Base-by-base conservation (phyloP, 805 yeast genomes). In the Myxozyma kluyveri region DNA sequence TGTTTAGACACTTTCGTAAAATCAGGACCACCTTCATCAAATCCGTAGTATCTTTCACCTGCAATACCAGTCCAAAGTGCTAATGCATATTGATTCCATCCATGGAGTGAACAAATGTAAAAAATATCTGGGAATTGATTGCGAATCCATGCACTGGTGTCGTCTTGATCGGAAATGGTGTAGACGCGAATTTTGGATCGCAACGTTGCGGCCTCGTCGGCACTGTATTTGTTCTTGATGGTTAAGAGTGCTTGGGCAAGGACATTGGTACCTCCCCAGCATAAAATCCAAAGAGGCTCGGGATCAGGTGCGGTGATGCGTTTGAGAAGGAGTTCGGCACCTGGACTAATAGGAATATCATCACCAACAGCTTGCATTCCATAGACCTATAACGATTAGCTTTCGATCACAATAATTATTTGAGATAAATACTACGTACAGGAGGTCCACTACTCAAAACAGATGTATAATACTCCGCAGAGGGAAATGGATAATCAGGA, bases 121-220 rank as follows among this genome's bases (percentile, higher is more conserved):
- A 45, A 36, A 32, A 45, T 7, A 14, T 45, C 37, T 9, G 49
- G 49, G 19, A 38, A 45, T 17, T 36, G 9, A 22, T 17, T 26
- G n/a, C 49, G 43, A 7, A 45, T 38, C 35, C 31, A 37, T 17
- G 17, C 33, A 17, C 49, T 44, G 22, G 49, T 45, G 44, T 45
- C 38, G 27, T 45, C 49, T 23, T 45, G 49, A 21, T 45, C 49
- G 9, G 49, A 45, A 24, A 45, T 45, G 19, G 49, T 44, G 33
- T 45, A 45, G 27, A 45, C 49, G 18, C 49, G 29, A 18, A 45
- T n/a, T 38, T 40, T 40, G 10, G 47, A 12, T 9, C 32, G 45
- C 9, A 45, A 24, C 17, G 23, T 19, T 14, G 17, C 47, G 10
- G 24, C 18, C n/a, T 21, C 49, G 17, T 24, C 18, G 10, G 12